phyloP scores from a whole-genome alignment of 2,329 filamentous ascomycete species.

The Scolecobasidium constrictum region DNA sequence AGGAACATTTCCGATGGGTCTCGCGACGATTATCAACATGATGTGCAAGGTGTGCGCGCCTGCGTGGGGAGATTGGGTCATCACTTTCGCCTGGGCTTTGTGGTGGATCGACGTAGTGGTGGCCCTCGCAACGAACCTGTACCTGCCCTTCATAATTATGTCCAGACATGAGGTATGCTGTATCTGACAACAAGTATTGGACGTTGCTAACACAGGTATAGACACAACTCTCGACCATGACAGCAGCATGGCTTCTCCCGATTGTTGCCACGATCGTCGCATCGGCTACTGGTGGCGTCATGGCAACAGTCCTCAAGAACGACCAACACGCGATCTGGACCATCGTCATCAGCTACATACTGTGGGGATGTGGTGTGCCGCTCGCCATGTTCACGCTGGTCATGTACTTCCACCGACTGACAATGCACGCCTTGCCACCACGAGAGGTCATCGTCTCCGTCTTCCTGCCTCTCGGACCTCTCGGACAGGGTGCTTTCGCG shows the following conservation, averaged over 20 bases:
- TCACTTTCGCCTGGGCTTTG: conserved; percentile 33
- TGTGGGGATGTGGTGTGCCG: conserved; percentile 55
- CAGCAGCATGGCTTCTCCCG: conserved; percentile 53
- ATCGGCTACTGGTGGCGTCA: conserved; percentile 51
- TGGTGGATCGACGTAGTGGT: conserved; percentile 40
- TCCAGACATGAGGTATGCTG: background rate
- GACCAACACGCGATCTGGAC: conserved; percentile 47
- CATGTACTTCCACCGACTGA: conserved; percentile 60
- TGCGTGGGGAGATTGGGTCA: conserved; percentile 49
- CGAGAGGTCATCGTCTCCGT: conserved; percentile 57
- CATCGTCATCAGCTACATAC: conserved; percentile 52
- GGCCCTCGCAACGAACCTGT: conserved; percentile 21
- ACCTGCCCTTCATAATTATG: conserved; percentile 1
- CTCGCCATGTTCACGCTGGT: conserved; percentile 52
- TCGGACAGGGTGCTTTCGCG: conserved; percentile 55
- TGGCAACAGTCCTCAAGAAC: conserved; percentile 49
- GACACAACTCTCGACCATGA: conserved; percentile 36
- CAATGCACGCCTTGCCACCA: conserved; percentile 54
- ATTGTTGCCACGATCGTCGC: conserved; percentile 58
- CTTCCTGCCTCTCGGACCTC: conserved; percentile 55
- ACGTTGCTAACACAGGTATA: background rate
- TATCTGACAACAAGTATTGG: background rate
- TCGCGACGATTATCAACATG: conserved; percentile 58
- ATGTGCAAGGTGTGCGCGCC: conserved; percentile 49
- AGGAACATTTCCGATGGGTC: conserved; percentile 56